Evolutionary conservation across 1,284 basidiomycete species (phyloP), one percentile per base, ranked within the genome.

Genomic region (Melampsora larici-populina): DNA sequence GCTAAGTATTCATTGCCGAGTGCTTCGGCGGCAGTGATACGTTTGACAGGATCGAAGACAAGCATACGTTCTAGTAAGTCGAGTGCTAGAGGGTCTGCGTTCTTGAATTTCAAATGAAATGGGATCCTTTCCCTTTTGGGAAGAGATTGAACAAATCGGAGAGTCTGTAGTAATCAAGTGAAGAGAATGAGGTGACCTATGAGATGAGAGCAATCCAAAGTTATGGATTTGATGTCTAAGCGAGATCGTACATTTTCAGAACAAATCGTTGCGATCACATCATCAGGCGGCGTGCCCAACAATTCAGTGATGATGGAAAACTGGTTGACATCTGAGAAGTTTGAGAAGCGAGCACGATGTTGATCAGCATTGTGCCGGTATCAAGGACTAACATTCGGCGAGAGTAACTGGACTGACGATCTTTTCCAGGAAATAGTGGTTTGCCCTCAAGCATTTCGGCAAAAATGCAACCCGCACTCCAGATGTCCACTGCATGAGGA

Each of bases 241-340:
- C 17, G 2, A 63, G 63, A 48, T 85, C 90, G 78, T 82, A 96
- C 94, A 86, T 98, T 99, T 86, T 99, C 96, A 82, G 92, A 94
- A 79, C 92, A 93, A 83, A 99, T 99, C 70, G 96, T 99, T 86
- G 97, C 91, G 82, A 99, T 99, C 85, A 99, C 97, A 87, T 99
- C 96, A 88, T 98, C 95, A 21, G 96, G 94, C 65, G 96, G 96
- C 26, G 97, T 99, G 78, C 96, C 97, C 73, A 99, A 87, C 24
- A 99, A 87, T 85, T 99, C 97, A 69, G 96, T 99, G 86, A 99
- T 99, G 86, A 99, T 99, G 51, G 94, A 97, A 86, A 99, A 99
- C 85, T 99, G 96, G 87, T 99, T 97, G 81, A 99, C 97, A 85
- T 99, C 94, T 95, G 83, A 7, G n/a, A 68, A 26, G 3, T 11